Conservation (phyloP, 1,284 basidiomycete genomes). For the Sanghuangporus weigelae region DNA sequence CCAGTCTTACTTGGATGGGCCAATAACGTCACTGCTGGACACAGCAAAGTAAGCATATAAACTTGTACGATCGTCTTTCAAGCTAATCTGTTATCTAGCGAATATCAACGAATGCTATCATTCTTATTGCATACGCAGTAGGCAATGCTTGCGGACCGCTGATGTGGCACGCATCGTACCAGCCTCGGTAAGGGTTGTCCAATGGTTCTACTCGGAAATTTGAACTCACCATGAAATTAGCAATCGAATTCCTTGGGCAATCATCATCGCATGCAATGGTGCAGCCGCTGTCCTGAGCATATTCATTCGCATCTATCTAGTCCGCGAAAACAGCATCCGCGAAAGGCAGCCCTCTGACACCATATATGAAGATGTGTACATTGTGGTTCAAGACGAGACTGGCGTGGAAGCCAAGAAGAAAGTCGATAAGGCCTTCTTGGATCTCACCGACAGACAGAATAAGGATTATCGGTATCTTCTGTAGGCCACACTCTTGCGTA, state of each 20-base stretch:
- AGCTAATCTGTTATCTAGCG: conserved; percentile 14
- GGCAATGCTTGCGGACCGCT: conserved; percentile 27
- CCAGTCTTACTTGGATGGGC: conserved; percentile 28
- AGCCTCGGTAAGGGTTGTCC: conserved; percentile 23
- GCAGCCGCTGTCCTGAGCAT: conserved; percentile 21
- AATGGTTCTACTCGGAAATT: background rate
- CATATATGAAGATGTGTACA: conserved; percentile 23
- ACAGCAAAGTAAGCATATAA: conserved; percentile 27
- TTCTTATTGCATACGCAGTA: conserved; percentile 27
- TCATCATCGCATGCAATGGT: conserved; percentile 21
- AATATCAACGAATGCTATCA: conserved; percentile 27
- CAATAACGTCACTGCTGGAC: conserved; percentile 26
- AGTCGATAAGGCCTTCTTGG: conserved; percentile 45
- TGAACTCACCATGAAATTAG: background rate
- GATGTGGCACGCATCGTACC: conserved; percentile 26
- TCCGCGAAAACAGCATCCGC: conserved; percentile 24
- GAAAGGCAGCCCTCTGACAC: conserved; percentile 18
- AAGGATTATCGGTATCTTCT: conserved; percentile 10
- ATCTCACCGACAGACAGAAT: conserved; percentile 62
- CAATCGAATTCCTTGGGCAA: conserved; percentile 24
- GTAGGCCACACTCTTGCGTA: background rate
- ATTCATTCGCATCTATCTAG: conserved; percentile 22
- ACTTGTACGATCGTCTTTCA: background rate
- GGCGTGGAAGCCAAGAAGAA: conserved; percentile 21
- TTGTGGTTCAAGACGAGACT: conserved; percentile 22